These are phyloP conservation scores for Aeschynomene evenia DNA, from an alignment of 306 rosid genomes.

Conservation along the genomic window DNA sequence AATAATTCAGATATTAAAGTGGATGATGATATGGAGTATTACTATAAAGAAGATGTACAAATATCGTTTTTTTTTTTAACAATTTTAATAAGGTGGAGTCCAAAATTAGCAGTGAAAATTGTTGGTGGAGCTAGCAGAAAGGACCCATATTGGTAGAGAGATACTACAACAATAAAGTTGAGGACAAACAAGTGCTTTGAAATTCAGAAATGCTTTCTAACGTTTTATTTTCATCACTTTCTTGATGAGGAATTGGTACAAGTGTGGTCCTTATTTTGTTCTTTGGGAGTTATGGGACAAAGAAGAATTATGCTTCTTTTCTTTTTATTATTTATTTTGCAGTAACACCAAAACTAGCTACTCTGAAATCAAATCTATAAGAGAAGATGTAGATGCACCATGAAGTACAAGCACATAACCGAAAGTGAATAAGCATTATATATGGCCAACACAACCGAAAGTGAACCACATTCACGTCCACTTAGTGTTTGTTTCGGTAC, in stretches of 20 bases:
- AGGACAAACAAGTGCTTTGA: neutral
- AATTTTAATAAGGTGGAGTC: neutral
- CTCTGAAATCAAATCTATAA: neutral
- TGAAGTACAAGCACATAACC: neutral
- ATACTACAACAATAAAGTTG: neutral
- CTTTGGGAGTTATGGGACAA: slow-evolving; percentile 5
- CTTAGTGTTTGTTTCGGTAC: neutral
- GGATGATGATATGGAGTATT: too few relatives aligned
- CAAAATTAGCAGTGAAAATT: neutral
- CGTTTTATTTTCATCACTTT: neutral
- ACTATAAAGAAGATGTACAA: too few relatives aligned
- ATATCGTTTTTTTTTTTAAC: too few relatives aligned
- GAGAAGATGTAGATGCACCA: neutral
- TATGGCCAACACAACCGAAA: too few relatives aligned
- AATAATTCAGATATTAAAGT: too few relatives aligned
- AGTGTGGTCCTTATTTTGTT: slow-evolving; percentile 5
- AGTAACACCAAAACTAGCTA: neutral
- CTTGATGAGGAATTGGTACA: neutral
- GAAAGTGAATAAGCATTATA: too few relatives aligned
- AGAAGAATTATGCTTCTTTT: slow-evolving; percentile 1
- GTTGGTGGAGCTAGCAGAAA: too few relatives aligned
- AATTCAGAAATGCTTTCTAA: neutral
- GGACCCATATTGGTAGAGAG: too few relatives aligned
- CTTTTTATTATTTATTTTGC: too few relatives aligned
- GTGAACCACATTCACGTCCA: neutral